Conservation (phyloP, 2,329 filamentous ascomycete genomes). For the Fusarium euwallaceae region DNA sequence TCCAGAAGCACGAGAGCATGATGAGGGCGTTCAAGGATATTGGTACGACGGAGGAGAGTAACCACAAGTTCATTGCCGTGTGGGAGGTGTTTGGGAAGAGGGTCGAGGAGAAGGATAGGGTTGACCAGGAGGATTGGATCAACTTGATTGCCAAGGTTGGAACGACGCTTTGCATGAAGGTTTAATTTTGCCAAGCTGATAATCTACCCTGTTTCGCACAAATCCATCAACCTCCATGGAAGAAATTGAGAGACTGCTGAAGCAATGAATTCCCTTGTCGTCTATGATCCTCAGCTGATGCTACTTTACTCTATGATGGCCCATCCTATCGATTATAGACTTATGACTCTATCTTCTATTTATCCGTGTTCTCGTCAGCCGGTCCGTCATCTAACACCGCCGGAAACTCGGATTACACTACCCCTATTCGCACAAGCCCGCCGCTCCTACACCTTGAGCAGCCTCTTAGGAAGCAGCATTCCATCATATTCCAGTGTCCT, state of each 20-base stretch:
- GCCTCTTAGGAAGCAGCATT: not conserved
- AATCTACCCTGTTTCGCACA: too few relatives aligned
- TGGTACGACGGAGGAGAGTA: slow-evolving; percentile 36
- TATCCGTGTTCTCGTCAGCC: too few relatives aligned
- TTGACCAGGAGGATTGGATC: slow-evolving; percentile 27
- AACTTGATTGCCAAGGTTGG: not conserved
- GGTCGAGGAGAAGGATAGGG: slow-evolving; percentile 32
- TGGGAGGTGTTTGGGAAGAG: slow-evolving; percentile 44
- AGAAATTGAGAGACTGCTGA: too few relatives aligned
- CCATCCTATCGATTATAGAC: too few relatives aligned
- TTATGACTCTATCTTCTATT: too few relatives aligned
- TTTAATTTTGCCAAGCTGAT: not conserved
- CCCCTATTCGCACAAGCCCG: not conserved
- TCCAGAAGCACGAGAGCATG: slow-evolving; percentile 38
- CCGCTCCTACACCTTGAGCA: not conserved
- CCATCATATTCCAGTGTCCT: not conserved
- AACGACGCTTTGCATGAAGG: not conserved
- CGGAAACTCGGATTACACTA: too few relatives aligned
- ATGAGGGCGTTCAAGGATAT: slow-evolving; percentile 34
- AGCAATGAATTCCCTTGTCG: too few relatives aligned
- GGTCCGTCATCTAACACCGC: too few relatives aligned
- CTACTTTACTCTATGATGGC: too few relatives aligned
- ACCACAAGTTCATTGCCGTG: slow-evolving; percentile 45
- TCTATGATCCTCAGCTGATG: too few relatives aligned
- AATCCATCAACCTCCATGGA: too few relatives aligned